Evolutionary conservation across 2,329 filamentous ascomycete species (phyloP).

Genomic region (Macrophomina phaseolina): DNA sequence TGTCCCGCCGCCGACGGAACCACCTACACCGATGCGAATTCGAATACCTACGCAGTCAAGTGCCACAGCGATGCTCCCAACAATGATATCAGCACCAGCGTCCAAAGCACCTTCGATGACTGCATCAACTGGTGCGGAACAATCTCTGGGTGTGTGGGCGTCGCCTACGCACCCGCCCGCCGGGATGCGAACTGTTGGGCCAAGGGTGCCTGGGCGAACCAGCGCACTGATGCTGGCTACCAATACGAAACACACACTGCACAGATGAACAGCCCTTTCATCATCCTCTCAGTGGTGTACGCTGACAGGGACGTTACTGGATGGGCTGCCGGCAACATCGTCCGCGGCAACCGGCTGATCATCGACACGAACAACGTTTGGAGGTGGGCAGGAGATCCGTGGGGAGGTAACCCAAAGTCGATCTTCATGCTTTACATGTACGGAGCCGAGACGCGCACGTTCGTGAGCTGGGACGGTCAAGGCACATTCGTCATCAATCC

Average conservation of each 20-base stretch:
- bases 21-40: slow-evolving; percentile 1
- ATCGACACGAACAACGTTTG: slow-evolving; percentile 3
- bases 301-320: slow-evolving; percentile 1
- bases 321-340: not conserved
- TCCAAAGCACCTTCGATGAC: slow-evolving; percentile 7
- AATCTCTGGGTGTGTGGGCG: not conserved
- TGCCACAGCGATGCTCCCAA: not conserved
- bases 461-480: not conserved
- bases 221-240: not conserved
- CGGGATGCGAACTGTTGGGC: not conserved
- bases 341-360: not conserved
- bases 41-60: slow-evolving; percentile 10
- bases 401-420: not conserved
- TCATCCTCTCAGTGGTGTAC: slow-evolving; percentile 15
- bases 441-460: slow-evolving; percentile 12
- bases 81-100: not conserved
- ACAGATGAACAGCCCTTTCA: slow-evolving; percentile 10
- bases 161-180: not conserved
- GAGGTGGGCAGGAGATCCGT: not conserved
- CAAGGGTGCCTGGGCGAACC: not conserved
- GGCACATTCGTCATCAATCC: slow-evolving; percentile 4
- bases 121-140: slow-evolving; percentile 10
- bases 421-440: slow-evolving; percentile 23
- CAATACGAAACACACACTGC: not conserved
- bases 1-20: slow-evolving; percentile 11